A percentile compares a stretch with the other conserved stretches of the same genome.
Conservation (phyloP, 108 stramenopile species). For the Stephanodiscus triporus region DNA sequence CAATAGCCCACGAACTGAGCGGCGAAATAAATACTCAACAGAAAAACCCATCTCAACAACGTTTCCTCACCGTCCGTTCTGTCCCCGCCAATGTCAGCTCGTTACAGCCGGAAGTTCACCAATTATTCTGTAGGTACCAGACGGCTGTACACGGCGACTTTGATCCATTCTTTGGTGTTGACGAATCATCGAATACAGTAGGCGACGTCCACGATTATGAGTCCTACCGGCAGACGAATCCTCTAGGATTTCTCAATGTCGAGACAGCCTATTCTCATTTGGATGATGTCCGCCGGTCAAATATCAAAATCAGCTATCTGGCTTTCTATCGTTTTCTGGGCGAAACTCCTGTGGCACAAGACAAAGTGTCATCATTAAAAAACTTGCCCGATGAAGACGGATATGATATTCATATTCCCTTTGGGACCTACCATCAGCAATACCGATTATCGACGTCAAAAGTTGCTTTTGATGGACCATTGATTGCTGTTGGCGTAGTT, state of each 20-base stretch:
- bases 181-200: neutral
- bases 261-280: constrained; percentile 54
- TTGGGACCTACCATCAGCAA: constrained; percentile 90
- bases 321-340: constrained; percentile 78
- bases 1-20: constrained; percentile 9
- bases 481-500: constrained; percentile 93
- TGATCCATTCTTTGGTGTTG: constrained; percentile 57
- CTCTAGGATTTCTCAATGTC: constrained; percentile 39
- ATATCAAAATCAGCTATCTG: constrained; percentile 38
- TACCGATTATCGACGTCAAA: constrained; percentile 71
- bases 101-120: constrained; percentile 76
- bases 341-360: constrained; percentile 61
- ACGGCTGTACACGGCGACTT: constrained; percentile 73
- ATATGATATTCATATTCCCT: constrained; percentile 38
- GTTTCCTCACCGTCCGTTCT: constrained; percentile 59
- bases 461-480: constrained; percentile 56
- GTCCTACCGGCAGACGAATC: constrained; percentile 16
- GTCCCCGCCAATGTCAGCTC: constrained; percentile 70
- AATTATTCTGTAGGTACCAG: constrained; percentile 72
- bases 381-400: constrained; percentile 27
- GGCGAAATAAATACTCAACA: constrained; percentile 14
- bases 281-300: constrained; percentile 32
- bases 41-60: constrained; percentile 22
- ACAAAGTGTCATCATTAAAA: neutral
- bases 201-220: constrained; percentile 30